phyloP scores from a whole-genome alignment of 257 asterid species.

The Pogostemon cablin region DNA sequence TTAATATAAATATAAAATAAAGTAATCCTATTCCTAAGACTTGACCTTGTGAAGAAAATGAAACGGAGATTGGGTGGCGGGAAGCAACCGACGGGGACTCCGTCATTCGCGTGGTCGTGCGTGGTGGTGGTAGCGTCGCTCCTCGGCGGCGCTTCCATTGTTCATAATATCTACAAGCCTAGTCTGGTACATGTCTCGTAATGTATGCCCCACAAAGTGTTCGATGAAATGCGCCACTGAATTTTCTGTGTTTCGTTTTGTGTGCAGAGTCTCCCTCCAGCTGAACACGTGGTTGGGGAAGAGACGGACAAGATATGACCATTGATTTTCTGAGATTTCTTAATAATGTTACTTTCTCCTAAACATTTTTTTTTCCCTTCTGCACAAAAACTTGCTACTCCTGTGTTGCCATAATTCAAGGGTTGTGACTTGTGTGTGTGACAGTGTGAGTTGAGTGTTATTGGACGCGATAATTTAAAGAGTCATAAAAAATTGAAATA shows the following conservation, averaged over 20 bases:
- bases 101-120: constrained; percentile 80
- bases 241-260: background rate
- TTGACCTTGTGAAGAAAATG: constrained; percentile 34
- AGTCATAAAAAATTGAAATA: no score
- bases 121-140: constrained; percentile 69
- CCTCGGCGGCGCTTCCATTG: constrained; percentile 79
- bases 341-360: background rate
- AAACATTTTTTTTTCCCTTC: no score
- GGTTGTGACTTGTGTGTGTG: no score
- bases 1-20: no score
- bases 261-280: constrained; percentile 50
- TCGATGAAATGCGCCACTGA: constrained; percentile 49
- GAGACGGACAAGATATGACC: constrained; percentile 35
- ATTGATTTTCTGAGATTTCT: background rate
- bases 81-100: constrained; percentile 74
- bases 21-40: no score
- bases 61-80: constrained; percentile 74
- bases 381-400: no score
- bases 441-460: no score
- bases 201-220: constrained; percentile 20
- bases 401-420: no score
- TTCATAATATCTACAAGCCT: constrained; percentile 78
- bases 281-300: constrained; percentile 31
- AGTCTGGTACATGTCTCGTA: constrained; percentile 48
- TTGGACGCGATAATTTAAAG: no score